Conservation (phyloP, 768 basidiomycete genomes). For the Naganishia friedmannii region DNA sequence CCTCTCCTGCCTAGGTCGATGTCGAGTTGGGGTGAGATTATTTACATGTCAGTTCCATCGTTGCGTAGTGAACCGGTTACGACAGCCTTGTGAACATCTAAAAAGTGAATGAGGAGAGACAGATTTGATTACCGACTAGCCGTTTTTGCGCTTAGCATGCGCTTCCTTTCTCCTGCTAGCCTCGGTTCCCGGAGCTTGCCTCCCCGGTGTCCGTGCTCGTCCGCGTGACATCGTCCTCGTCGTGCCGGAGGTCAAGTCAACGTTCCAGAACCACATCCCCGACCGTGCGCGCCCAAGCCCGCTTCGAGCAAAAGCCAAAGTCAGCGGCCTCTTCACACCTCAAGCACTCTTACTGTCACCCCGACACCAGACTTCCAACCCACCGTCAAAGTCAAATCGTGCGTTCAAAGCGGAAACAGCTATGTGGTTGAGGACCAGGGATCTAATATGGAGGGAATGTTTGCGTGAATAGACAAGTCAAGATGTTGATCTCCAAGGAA, state of each 20-base stretch:
- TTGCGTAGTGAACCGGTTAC: too few species aligned
- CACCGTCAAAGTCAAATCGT: slow-evolving; percentile 13
- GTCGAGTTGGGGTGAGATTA: too few species aligned
- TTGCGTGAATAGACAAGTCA: slow-evolving; percentile 30
- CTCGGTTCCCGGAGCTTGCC: neutral
- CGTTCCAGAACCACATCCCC: neutral
- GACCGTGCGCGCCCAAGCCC: neutral
- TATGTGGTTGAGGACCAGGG: neutral
- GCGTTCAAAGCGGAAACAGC: neutral
- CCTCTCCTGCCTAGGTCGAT: too few species aligned
- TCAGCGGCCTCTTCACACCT: slow-evolving; percentile 31
- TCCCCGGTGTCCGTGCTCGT: neutral
- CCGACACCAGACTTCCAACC: slow-evolving; percentile 18
- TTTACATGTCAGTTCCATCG: too few species aligned
- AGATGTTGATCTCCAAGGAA: slow-evolving; percentile 93
- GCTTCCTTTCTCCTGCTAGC: neutral
- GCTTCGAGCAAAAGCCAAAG: slow-evolving; percentile 30
- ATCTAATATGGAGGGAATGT: neutral
- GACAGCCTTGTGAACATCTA: too few species aligned
- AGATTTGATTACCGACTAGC: too few species aligned
- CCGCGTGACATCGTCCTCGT: neutral
- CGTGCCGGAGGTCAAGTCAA: slow-evolving; percentile 15
- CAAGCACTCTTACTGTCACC: slow-evolving; percentile 22
- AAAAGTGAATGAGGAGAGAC: too few species aligned
- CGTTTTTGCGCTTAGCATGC: slow-evolving; percentile 31